Conservation (phyloP, 2,329 filamentous ascomycete species). For the Colletotrichum tanaceti region DNA sequence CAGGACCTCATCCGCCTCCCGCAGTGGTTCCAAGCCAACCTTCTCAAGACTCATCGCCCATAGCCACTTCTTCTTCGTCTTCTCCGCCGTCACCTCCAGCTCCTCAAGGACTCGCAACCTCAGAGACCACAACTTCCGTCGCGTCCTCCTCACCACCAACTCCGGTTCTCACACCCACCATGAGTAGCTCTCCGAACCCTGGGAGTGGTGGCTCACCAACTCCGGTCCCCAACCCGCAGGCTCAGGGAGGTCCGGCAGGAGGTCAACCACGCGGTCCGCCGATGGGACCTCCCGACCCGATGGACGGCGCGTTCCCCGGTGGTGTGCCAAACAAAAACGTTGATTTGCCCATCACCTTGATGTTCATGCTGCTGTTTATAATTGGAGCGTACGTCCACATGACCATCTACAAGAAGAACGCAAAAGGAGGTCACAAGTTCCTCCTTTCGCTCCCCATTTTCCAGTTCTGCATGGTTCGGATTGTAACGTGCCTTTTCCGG, state of each 20-base stretch:
- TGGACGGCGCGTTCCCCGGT: slow-evolving; percentile 29
- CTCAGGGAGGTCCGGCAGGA: slow-evolving; percentile 6
- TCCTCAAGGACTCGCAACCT: background rate
- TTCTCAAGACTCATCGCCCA: too few species aligned
- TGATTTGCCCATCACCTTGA: slow-evolving; percentile 44
- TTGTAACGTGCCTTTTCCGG: slow-evolving; percentile 50
- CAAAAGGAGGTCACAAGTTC: slow-evolving; percentile 53
- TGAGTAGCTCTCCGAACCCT: slow-evolving; percentile 11
- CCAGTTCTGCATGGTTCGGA: slow-evolving; percentile 52
- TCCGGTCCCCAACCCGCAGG: slow-evolving; percentile 1
- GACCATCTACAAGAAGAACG: slow-evolving; percentile 46
- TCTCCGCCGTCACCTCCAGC: background rate
- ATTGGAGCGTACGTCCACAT: slow-evolving; percentile 44
- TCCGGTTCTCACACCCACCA: slow-evolving; percentile 5
- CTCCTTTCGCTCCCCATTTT: slow-evolving; percentile 51
- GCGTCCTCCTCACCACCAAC: background rate
- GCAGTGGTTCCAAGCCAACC: background rate
- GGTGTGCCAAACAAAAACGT: slow-evolving; percentile 37
- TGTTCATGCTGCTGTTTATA: slow-evolving; percentile 45
- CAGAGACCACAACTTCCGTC: background rate
- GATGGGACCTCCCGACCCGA: slow-evolving; percentile 33
- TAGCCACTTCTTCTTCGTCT: slow-evolving; percentile 21
- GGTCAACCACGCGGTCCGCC: slow-evolving; percentile 5
- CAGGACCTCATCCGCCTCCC: background rate
- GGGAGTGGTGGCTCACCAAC: slow-evolving; percentile 11